Evolutionary conservation across 805 yeast species (phyloP), one percentile per base, ranked within the genome.

Genomic region (Saccharomycopsis olivae): DNA sequence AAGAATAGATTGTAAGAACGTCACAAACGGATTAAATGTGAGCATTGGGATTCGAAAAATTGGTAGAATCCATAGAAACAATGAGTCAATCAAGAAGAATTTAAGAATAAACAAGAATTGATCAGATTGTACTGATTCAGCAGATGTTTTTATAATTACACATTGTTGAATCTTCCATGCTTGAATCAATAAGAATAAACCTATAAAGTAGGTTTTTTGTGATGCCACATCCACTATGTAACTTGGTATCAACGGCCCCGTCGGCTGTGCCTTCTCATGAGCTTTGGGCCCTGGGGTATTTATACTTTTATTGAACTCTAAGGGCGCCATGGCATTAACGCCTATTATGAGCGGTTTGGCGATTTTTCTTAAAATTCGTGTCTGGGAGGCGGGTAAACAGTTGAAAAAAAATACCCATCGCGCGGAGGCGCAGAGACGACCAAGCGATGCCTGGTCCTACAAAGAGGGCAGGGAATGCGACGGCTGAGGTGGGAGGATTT

Each of bases 151-250:
- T 42, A 83, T 59, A 17, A 75, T 55, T 25, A 78, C 59, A 31
- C 83, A 58, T 54, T 85, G 94, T 50, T 81, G 83, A 1, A 84
- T 41, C 54, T 92, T 89, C 73, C 82, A 82, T n/a, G 84, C 73
- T 57, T 88, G 96, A n/a, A 89, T 66, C 25, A 82, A 64, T 2
- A 71, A 62, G 53, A 86, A 84, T 9, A 83, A 46, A 1, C 84
- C 71, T n/a, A 78, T 56, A 2, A 76, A 68, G 40, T 84, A 68
- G 27, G 75, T 57, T 45, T 95, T 64, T 57, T 89, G 98, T 11
- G 83, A 73, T 2, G 84, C 84, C 4, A 73, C 71, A 47, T 86
- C 95, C 19, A 88, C 54, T 2, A 77, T 62, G 5, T 68, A 60
- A 13, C 74, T 66, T 0, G 95, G 84, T 31, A 89, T 75, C 31